These are phyloP conservation scores for Fusarium mundagurra DNA, from an alignment of 2,329 filamentous ascomycete species.

Conservation along the genomic window DNA sequence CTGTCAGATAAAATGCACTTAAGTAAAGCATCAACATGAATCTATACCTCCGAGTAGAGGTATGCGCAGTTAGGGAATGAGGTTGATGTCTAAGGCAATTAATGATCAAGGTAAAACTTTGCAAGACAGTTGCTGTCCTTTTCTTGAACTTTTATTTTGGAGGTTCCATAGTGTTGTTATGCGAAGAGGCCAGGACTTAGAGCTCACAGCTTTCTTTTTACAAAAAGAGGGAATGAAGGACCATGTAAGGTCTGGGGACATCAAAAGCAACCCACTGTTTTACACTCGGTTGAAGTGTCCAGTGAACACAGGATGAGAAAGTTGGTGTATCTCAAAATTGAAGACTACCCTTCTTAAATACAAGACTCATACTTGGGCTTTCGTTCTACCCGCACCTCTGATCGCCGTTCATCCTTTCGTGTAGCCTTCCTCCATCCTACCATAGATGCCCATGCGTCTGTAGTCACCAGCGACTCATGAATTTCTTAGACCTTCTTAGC, in stretches of 20 bases:
- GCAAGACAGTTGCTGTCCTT: neutral
- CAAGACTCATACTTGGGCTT: neutral
- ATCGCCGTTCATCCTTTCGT: neutral
- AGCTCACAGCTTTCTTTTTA: neutral
- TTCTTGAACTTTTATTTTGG: neutral
- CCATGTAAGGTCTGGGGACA: neutral
- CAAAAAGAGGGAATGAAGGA: neutral
- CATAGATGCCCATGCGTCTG: neutral
- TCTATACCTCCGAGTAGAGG: neutral
- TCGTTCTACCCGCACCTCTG: neutral
- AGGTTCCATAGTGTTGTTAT: neutral
- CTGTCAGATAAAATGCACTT: rapidly evolving
- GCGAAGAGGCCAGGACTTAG: no score
- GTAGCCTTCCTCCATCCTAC: no score
- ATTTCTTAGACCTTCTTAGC: neutral
- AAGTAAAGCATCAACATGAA: neutral
- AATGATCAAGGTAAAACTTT: no score
- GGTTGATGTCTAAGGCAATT: no score
- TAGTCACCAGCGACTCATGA: rapidly evolving
- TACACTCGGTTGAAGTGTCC: neutral
- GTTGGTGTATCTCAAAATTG: neutral
- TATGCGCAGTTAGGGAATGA: no score
- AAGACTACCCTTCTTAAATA: neutral
- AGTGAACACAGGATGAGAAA: neutral
- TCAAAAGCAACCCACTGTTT: neutral